These are phyloP conservation scores for Yamadazyma siamensis DNA, from an alignment of 1,139 yeast species.

Conservation along the genomic window DNA sequence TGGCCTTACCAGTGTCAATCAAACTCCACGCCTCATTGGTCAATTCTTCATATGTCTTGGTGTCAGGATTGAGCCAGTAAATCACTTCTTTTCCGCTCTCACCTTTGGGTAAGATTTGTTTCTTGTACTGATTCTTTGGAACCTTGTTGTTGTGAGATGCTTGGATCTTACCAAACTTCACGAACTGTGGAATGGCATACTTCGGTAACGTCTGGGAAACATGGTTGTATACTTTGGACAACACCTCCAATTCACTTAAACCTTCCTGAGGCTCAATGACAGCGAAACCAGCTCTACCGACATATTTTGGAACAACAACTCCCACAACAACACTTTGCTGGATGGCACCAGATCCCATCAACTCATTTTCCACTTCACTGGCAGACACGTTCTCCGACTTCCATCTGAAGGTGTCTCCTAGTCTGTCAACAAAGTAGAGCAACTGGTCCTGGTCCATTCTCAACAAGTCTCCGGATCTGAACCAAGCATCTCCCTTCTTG, in stretches of 20 bases:
- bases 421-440: constrained; percentile 82
- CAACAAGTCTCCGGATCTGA: constrained; percentile 83
- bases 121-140: constrained; percentile 71
- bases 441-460: constrained; percentile 65
- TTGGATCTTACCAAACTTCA: constrained; percentile 61
- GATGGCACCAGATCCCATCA: constrained; percentile 53
- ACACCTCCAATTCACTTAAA: constrained; percentile 25
- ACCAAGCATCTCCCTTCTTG: constrained; percentile 87
- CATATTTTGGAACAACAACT: constrained; percentile 79
- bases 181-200: constrained; percentile 83
- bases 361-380: constrained; percentile 82
- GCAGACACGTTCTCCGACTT: constrained; percentile 95
- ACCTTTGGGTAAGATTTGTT: constrained; percentile 75
- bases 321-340: constrained; percentile 86
- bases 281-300: constrained; percentile 93
- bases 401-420: constrained; percentile 98
- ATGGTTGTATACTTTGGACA: constrained; percentile 30
- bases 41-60: constrained; percentile 48
- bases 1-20: constrained; percentile 42
- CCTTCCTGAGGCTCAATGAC: constrained; percentile 56
- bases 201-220: constrained; percentile 60
- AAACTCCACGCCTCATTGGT: constrained; percentile 57
- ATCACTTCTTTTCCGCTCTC: constrained; percentile 56
- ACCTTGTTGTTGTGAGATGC: constrained; percentile 85
- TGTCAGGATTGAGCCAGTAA: constrained; percentile 63